These are phyloP conservation scores for Aspergillus carlsbadensis DNA, from an alignment of 495 filamentous ascomycete genomes.

Conservation along the genomic window DNA sequence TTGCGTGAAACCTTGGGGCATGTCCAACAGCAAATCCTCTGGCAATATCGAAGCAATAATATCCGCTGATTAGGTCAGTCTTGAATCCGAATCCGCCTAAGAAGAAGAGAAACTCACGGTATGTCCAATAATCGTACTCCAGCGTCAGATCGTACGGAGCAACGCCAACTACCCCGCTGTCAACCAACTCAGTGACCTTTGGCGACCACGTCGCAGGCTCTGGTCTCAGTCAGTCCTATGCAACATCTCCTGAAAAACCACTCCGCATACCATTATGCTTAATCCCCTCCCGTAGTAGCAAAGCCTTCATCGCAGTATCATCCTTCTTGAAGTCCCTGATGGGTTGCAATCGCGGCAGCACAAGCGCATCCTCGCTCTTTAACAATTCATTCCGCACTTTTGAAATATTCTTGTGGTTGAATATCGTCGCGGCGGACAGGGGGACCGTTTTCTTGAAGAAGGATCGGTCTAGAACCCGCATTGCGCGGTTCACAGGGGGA, in stretches of 20 bases:
- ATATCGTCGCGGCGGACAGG: conserved; percentile 74
- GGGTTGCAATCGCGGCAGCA: conserved; percentile 55
- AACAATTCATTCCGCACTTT: conserved; percentile 59
- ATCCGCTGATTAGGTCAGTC: conserved; percentile 57
- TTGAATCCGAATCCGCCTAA: not conserved
- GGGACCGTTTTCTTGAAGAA: conserved; percentile 76
- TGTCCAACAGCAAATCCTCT: conserved; percentile 60
- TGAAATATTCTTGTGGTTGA: conserved; percentile 68
- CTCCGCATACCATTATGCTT: conserved; percentile 61
- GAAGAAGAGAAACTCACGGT: conserved; percentile 51
- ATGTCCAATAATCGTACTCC: conserved; percentile 83
- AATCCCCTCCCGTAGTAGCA: conserved; percentile 71
- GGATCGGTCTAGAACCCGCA: conserved; percentile 74
- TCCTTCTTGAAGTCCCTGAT: conserved; percentile 55
- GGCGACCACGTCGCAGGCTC: conserved; percentile 73
- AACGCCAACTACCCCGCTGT: conserved; percentile 62
- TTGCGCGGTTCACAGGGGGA: conserved; percentile 79
- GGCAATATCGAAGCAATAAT: conserved; percentile 79
- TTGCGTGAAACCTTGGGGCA: conserved; percentile 82
- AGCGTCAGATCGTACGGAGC: conserved; percentile 72
- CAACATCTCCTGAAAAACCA: not conserved
- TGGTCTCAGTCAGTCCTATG: conserved; percentile 30
- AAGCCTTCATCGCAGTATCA: conserved; percentile 59
- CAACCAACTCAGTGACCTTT: conserved; percentile 64
- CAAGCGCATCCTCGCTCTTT: conserved; percentile 57